Base-by-base conservation (phyloP, 129 eudicot species). In the Artemisia tridentata region DNA sequence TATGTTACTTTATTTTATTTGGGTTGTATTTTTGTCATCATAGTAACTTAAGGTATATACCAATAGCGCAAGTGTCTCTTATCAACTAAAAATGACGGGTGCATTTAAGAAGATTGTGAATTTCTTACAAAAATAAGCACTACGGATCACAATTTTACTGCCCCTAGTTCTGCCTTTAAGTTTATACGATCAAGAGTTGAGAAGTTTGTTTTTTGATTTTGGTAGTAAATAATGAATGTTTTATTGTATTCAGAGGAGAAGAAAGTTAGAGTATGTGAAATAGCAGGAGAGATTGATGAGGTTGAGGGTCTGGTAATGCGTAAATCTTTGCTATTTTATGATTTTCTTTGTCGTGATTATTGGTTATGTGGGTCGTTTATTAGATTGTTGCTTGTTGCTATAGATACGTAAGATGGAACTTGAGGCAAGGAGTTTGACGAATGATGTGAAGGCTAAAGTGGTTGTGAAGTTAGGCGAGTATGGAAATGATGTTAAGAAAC, bases 331-430 rank as follows among this genome's bases (percentile, higher is more conserved):
- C 9, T 59, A 7, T 58, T 67, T 50, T 31, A 20, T 51, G 3
- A 49, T 34, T 46, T 66, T 31, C 1, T 3, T n/a, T 16, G 4
- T 3, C 54, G 21, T 50, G 65, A 17, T 5, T 57, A 19, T 45
- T 43, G 9, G 9, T 9, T 66, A 27, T 61, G 11, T 20, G 46
- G 3, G 52, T 6, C 54, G 46, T 12, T 4, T 47, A 41, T 43
- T 56, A 27, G 46, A 66, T 43, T 67, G 27, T 6, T 20, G 16
- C n/a, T 56, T 50, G 34, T 14, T 55, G 58, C 16, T 27, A 12
- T 75, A 88, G 96, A 85, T 88, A 29, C 88, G 79, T 66, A 88
- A 88, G 63, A 88, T 88, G 96, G 96, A 88, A 54, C 86, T 85
- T 41, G 96, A 85, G 78, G 91, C 88, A n/a, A 80, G 91, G 64